Conservation (phyloP, 129 eudicot species). For the Logfia minima region DNA sequence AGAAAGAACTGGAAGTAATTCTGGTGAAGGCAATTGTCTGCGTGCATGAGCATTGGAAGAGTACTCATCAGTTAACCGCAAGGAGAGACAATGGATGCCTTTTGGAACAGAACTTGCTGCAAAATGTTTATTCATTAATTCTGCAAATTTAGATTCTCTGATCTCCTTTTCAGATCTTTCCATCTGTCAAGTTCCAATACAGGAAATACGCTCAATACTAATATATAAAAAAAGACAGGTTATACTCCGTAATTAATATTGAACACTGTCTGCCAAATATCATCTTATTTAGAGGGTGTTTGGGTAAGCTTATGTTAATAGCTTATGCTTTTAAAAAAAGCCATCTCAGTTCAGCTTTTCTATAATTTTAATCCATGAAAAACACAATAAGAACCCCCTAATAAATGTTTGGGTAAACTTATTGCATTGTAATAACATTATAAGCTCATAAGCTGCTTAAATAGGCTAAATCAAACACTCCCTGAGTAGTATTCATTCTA, state of each 20-base stretch:
- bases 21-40: constrained; percentile 90
- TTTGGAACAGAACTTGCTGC: constrained; percentile 94
- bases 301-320: background rate
- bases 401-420: background rate
- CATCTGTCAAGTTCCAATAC: constrained; percentile 58
- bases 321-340: background rate
- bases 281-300: background rate
- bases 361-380: background rate
- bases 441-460: background rate
- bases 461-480: background rate
- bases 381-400: background rate
- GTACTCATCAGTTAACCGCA: constrained; percentile 92
- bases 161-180: constrained; percentile 86
- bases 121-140: constrained; percentile 88
- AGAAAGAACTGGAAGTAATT: constrained; percentile 86
- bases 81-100: constrained; percentile 89
- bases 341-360: background rate
- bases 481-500: background rate
- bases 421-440: background rate
- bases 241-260: background rate
- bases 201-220: background rate
- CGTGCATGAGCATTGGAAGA: constrained; percentile 98
- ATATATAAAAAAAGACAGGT: background rate
- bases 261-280: background rate
- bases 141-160: constrained; percentile 81